Evolutionary conservation across 345 rosid genomes (phyloP).

Genomic region (Melaleuca quinquenervia): DNA sequence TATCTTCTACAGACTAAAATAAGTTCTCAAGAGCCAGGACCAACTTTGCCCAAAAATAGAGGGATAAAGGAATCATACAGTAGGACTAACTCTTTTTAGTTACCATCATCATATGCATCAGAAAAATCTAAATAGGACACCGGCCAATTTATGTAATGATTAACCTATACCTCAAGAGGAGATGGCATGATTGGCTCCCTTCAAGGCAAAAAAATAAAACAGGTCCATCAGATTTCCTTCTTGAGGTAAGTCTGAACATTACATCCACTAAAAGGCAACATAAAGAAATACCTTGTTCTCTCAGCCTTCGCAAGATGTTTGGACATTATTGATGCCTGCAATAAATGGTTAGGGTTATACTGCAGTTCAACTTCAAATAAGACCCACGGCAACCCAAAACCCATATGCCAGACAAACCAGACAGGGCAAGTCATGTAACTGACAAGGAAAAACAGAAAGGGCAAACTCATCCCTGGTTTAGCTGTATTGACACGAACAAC

Average conservation of each 20-base stretch:
- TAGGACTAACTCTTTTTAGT: background rate
- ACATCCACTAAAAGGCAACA: background rate
- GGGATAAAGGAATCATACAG: background rate
- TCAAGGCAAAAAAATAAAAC: background rate
- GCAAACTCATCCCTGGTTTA: background rate
- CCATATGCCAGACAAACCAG: background rate
- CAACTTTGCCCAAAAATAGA: background rate
- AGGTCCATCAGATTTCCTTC: background rate
- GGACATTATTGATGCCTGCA: conserved; percentile 88
- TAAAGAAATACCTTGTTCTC: conserved; percentile 49
- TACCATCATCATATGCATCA: background rate
- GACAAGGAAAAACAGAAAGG: background rate
- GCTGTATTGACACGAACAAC: background rate
- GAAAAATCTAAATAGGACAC: background rate
- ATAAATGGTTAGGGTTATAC: background rate
- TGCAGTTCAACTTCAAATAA: background rate
- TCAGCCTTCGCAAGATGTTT: conserved; percentile 79
- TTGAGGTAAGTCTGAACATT: background rate
- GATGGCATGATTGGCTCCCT: conserved; percentile 56
- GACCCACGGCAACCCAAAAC: background rate
- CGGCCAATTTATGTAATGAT: background rate
- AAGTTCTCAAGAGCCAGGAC: background rate
- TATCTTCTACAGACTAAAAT: background rate
- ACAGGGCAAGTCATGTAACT: background rate
- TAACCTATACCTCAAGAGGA: conserved; percentile 34